Evolutionary conservation across 495 filamentous ascomycete genomes (phyloP).

Genomic region (Penicillium soppii): DNA sequence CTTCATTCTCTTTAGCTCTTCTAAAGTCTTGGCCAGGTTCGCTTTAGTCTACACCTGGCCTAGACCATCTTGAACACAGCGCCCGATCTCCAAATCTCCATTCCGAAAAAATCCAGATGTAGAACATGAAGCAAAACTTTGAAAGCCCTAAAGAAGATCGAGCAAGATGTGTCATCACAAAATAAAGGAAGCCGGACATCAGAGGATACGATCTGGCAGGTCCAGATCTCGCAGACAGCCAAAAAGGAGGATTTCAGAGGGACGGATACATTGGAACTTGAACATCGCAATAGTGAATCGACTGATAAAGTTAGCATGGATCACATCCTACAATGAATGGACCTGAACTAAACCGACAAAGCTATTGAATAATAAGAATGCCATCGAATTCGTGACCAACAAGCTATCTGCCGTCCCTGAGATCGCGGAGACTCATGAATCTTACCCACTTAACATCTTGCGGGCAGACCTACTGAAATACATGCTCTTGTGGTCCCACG

Average conservation of each 20-base stretch:
- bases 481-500: conserved; percentile 45
- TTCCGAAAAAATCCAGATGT: background rate
- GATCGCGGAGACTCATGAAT: conserved; percentile 24
- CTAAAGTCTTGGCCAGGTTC: no score
- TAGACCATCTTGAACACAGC: no score
- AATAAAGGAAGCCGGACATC: background rate
- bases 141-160: background rate
- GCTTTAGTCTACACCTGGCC: no score
- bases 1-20: no score
- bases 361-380: conserved; percentile 30
- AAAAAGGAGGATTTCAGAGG: background rate
- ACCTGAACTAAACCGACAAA: conserved; percentile 2
- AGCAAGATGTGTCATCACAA: background rate
- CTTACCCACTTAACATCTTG: conserved; percentile 37
- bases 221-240: conserved; percentile 2
- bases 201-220: background rate
- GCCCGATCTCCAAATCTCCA: background rate
- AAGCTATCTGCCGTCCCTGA: conserved; percentile 30
- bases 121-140: background rate
- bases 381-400: conserved; percentile 27
- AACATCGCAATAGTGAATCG: background rate
- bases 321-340: background rate
- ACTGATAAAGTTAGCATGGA: background rate
- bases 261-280: background rate
- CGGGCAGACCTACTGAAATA: conserved; percentile 50